Base-by-base conservation (phyloP, 257 asterid species). In the Salvia miltiorrhiza region DNA sequence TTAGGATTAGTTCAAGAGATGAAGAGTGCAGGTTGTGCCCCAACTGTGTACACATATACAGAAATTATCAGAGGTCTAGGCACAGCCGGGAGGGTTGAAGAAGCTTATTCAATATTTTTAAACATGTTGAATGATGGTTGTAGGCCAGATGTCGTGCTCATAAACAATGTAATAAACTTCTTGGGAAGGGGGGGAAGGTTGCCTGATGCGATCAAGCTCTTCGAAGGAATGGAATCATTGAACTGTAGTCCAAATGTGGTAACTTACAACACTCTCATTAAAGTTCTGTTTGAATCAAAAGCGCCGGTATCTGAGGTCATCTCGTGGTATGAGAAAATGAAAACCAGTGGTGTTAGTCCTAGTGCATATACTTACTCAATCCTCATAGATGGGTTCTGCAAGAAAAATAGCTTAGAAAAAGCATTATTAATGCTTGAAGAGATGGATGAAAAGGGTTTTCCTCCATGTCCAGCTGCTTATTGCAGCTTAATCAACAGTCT, bases 361-460 rank as follows among this genome's bases (percentile, higher is more conserved):
- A 90, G 88, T 79, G 85, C 93, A 47, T 93, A 79, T 65, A 88
- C 95, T 69, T 93, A 90, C 72, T 88, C 98, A 1, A 93, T 93
- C 71, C 87, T 93, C 63, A 88, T 90, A 23, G 92, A 90, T 56
- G 98, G 98, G 50, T 86, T 81, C 75, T 93, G 98, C 88, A 88
- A 87, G 88, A 85, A 73, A 59, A 84, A 86, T 63, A 81, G 83
- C 76, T 78, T 93, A 63, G 96, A 90, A 60, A 88, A 85, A 70
- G 97, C 95, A 26, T 65, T 88, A 26, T 53, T 84, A 63, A 76
- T 93, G 86, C 90, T 93, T 7, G 97, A 90, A 80, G 97, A 93
- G 77, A 90, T 93, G 98, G 98, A 93, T 13, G 98, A 93, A 76
- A 90, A 85, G 76, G 97, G 98, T 5, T 85, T 88, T 69, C 97